Percentiles rank a stretch among this genome's conserved stretches.
Conservation (phyloP, 2,329 filamentous ascomycete species). For the Botrytis paeoniae region DNA sequence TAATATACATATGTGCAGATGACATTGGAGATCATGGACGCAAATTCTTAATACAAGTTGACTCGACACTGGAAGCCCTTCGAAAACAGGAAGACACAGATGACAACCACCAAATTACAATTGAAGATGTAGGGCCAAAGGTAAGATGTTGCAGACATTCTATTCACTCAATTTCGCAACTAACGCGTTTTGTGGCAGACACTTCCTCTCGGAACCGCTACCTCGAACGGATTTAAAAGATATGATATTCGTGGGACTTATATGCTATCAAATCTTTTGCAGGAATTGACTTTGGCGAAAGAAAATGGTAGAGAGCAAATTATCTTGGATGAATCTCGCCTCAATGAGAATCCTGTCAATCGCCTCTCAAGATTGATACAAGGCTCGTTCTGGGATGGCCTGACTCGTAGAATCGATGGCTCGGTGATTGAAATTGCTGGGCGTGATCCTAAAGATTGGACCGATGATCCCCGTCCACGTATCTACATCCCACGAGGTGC, state of each 20-base stretch:
- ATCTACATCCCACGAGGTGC: conserved; percentile 87
- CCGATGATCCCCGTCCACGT: conserved; percentile 78
- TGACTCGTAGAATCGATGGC: conserved; percentile 87
- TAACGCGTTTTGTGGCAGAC: conserved; percentile 49
- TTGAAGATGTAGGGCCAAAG: conserved; percentile 93
- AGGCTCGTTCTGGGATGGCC: conserved; percentile 86
- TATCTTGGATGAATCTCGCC: conserved; percentile 81
- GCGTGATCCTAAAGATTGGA: conserved; percentile 93
- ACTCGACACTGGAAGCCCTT: conserved; percentile 75
- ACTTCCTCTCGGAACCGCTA: conserved; percentile 78
- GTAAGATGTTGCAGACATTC: conserved; percentile 41
- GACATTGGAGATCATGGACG: conserved; percentile 67
- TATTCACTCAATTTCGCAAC: background rate
- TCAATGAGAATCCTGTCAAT: conserved; percentile 94
- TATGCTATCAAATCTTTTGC: conserved; percentile 92
- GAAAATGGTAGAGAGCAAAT: conserved; percentile 87
- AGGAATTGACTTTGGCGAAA: conserved; percentile 90
- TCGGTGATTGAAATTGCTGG: conserved; percentile 84
- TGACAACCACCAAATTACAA: conserved; percentile 93
- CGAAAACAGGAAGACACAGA: conserved; percentile 89
- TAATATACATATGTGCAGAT: conserved; percentile 52
- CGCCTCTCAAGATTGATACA: conserved; percentile 82
- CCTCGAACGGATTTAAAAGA: conserved; percentile 79
- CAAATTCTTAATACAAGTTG: conserved; percentile 83
- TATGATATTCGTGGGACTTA: conserved; percentile 95